These are phyloP conservation scores for Hydrangea macrophylla DNA, from an alignment of 148 eudicot genomes.

Conservation along the genomic window DNA sequence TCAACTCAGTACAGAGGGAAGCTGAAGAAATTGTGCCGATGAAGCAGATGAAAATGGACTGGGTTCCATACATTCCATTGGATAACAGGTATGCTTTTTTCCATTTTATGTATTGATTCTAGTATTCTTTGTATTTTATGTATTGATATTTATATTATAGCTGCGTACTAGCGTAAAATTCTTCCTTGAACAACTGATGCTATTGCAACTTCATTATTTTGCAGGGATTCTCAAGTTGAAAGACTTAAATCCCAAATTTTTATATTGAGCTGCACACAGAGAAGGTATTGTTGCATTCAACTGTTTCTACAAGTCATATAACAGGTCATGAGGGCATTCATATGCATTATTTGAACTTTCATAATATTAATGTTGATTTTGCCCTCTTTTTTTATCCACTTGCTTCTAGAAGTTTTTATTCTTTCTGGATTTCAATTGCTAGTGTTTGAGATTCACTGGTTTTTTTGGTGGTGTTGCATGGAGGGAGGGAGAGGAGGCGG, in stretches of 20 bases:
- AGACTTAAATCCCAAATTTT: constrained; percentile 72
- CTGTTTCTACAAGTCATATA: background rate
- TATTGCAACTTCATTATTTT: constrained; percentile 10
- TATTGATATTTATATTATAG: background rate
- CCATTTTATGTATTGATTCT: background rate
- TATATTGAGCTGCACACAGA: constrained; percentile 78
- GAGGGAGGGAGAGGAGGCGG: too few relatives aligned
- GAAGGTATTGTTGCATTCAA: constrained; percentile 46
- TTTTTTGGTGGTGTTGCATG: background rate
- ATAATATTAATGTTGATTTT: background rate
- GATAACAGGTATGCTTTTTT: constrained; percentile 54
- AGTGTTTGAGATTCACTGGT: background rate
- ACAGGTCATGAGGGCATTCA: background rate
- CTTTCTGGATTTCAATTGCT: background rate
- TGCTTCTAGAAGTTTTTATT: background rate
- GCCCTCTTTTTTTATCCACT: background rate
- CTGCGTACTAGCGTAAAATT: background rate
- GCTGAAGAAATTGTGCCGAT: constrained; percentile 89
- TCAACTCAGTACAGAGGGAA: constrained; percentile 93
- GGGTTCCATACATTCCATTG: constrained; percentile 92
- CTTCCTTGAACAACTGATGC: constrained; percentile 2
- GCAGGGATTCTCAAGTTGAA: constrained; percentile 74
- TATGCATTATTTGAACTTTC: background rate
- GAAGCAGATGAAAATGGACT: constrained; percentile 98
- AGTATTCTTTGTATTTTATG: background rate